Base-by-base conservation (phyloP, 495 filamentous ascomycete species). In the Penicillium nucicola region DNA sequence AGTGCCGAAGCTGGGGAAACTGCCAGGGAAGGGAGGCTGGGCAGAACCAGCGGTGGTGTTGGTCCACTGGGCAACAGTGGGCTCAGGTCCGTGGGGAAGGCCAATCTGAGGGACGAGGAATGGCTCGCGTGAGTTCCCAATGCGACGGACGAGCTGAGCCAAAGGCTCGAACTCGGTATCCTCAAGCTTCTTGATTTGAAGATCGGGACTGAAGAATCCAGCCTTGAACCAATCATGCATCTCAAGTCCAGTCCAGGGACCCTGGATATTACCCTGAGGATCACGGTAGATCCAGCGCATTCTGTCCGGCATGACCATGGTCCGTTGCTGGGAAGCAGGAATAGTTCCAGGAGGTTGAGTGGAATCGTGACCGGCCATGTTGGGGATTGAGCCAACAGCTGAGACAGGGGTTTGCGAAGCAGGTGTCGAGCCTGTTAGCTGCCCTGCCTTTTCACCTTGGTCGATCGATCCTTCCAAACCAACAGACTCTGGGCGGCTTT, bases 181-280 rank as follows among this genome's bases (percentile, higher is more conserved):
- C 68, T 98, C 93, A 4, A 88, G 71, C 58, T 96, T 95, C 73
- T 92, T 96, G 45, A 98, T 92, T 39, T 92, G 84, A 23, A 98
- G 78, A 51, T 98, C 92, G 0, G 90, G 82, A 9, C 90, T 93
- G 71, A 98, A 98, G 75, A 97, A 98, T 37, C 91, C 90, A 39
- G 90, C 95, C 69, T 97, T 96, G 72, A 96, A 98, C 93, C 93
- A 98, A 59, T 98, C 93, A 60, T 98, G 92, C 93, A 98, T 98
- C 67, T 97, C 93, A 40, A 98, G 76, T 4, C 93, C 93, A 33
- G 89, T 95, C 76, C 90, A 98, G 4, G 93, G 93, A 1, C 93
- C 93, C 68, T 97, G 93, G 30, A 88, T 85, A 38, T 86, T 84
- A 34, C 92, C 91, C 65, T 92, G 87, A 4, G 95, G 93, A 66